Percentiles rank a stretch among this genome's conserved stretches.
Conservation (phyloP, 352 stramenopile genomes). For the Globisporangium splendens region DNA sequence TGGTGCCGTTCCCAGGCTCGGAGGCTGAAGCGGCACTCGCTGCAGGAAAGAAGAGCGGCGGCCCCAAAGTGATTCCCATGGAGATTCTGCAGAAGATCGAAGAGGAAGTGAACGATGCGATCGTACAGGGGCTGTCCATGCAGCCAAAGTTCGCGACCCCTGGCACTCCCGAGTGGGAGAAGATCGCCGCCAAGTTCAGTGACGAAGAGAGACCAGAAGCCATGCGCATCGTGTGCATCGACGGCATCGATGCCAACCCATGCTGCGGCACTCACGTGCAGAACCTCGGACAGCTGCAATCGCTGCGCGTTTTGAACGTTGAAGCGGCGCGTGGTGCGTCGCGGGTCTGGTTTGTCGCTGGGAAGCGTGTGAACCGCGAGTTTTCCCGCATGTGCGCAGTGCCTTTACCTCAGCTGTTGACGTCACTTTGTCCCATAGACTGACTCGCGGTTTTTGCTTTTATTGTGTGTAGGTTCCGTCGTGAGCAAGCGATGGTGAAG, state of each 20-base stretch:
- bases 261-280: conserved; percentile 89
- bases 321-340: conserved; percentile 63
- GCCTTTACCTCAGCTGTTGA: too few species aligned
- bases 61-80: conserved; percentile 22
- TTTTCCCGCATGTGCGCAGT: conserved; percentile 61
- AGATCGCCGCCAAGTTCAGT: conserved; percentile 59
- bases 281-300: conserved; percentile 63
- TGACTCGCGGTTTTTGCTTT: too few species aligned
- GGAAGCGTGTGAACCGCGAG: conserved; percentile 71
- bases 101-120: conserved; percentile 68
- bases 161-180: conserved; percentile 51
- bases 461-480: conserved; percentile 21
- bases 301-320: conserved; percentile 68
- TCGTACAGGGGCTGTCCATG: conserved; percentile 55
- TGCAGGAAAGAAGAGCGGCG: background rate
- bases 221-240: conserved; percentile 83
- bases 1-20: conserved; percentile 35
- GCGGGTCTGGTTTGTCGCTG: conserved; percentile 84
- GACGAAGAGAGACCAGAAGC: conserved; percentile 50
- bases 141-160: conserved; percentile 47
- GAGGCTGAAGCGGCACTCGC: conserved; percentile 16
- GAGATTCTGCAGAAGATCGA: conserved; percentile 60
- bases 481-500: conserved; percentile 69
- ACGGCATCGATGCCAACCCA: conserved; percentile 79
- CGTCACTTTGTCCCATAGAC: too few species aligned